Evolutionary conservation across 2,329 filamentous ascomycete genomes (phyloP).

Genomic region (Sporothrix inflata): DNA sequence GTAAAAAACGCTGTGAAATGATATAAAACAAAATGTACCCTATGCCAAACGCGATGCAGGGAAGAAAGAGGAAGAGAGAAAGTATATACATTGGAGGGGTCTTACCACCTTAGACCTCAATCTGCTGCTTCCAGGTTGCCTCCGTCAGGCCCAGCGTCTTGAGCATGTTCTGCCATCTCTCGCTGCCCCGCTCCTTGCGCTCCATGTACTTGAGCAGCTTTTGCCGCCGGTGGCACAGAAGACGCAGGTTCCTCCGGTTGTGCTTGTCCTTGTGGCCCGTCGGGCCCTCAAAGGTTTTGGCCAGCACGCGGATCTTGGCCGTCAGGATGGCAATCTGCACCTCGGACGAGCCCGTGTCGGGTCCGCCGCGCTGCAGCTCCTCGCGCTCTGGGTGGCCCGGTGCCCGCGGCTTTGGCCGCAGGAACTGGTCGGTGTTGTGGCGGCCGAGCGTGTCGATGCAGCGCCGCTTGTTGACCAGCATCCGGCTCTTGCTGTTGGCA

Average conservation of each 20-base stretch:
- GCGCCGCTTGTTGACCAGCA: slow-evolving; percentile 79
- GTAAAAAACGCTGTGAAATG: slow-evolving; percentile 15
- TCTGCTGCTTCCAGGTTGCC: slow-evolving; percentile 89
- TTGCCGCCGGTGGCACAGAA: slow-evolving; percentile 86
- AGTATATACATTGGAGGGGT: slow-evolving; percentile 18
- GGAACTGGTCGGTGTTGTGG: slow-evolving; percentile 77
- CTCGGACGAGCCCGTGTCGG: slow-evolving; percentile 92
- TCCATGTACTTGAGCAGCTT: slow-evolving; percentile 86
- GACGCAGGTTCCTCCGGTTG: slow-evolving; percentile 86
- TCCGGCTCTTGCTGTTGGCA: slow-evolving; percentile 75
- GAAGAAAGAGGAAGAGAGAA: background rate
- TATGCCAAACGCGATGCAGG: background rate
- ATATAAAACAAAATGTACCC: slow-evolving; percentile 14
- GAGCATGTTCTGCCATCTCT: slow-evolving; percentile 85
- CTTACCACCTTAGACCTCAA: slow-evolving; percentile 55
- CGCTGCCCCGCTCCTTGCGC: slow-evolving; percentile 85
- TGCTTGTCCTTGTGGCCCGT: slow-evolving; percentile 82
- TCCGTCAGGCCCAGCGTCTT: slow-evolving; percentile 82
- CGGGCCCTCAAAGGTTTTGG: slow-evolving; percentile 68
- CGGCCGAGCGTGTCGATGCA: slow-evolving; percentile 88
- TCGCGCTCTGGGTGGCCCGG: slow-evolving; percentile 47
- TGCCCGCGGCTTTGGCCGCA: slow-evolving; percentile 64
- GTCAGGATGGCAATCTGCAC: slow-evolving; percentile 98
- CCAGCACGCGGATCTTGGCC: slow-evolving; percentile 84
- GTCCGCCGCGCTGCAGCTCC: slow-evolving; percentile 67